phyloP scores from a whole-genome alignment of 108 stramenopile genomes.

The Aureococcus anophagefferens region DNA sequence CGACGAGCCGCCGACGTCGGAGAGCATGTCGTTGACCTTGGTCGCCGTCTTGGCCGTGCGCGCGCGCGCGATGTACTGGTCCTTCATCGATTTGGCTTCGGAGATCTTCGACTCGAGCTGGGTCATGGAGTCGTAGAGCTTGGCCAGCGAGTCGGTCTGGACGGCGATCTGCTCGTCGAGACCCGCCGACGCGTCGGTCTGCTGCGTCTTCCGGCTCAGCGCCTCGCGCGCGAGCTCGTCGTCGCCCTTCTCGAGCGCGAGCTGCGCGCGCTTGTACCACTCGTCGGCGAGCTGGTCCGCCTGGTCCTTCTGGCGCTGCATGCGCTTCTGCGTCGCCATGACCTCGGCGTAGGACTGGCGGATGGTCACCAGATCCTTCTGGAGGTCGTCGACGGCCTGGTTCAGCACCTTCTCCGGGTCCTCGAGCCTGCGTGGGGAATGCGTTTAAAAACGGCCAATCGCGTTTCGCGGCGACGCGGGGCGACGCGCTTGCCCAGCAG shows the following conservation, averaged over 20 bases:
- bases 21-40: constrained; percentile 93
- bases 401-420: constrained; percentile 95
- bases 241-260: constrained; percentile 78
- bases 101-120: constrained; percentile 78
- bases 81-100: constrained; percentile 86
- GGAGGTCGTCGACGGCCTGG: constrained; percentile 94
- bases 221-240: constrained; percentile 88
- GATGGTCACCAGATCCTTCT: constrained; percentile 83
- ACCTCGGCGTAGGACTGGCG: constrained; percentile 95
- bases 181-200: constrained; percentile 54
- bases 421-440: no score
- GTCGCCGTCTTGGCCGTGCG: constrained; percentile 84
- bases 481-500: constrained; percentile 68
- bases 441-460: no score
- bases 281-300: constrained; percentile 66
- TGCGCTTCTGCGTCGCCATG: constrained; percentile 83
- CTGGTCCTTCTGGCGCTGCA: constrained; percentile 77
- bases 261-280: constrained; percentile 90
- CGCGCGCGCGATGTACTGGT: constrained; percentile 85
- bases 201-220: constrained; percentile 70
- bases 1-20: constrained; percentile 69
- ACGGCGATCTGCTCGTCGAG: constrained; percentile 64
- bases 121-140: constrained; percentile 86
- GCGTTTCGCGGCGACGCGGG: no score
- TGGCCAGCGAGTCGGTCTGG: constrained; percentile 65